Conservation (phyloP, 2,329 filamentous ascomycete species). For the Sporothrix schenckii region DNA sequence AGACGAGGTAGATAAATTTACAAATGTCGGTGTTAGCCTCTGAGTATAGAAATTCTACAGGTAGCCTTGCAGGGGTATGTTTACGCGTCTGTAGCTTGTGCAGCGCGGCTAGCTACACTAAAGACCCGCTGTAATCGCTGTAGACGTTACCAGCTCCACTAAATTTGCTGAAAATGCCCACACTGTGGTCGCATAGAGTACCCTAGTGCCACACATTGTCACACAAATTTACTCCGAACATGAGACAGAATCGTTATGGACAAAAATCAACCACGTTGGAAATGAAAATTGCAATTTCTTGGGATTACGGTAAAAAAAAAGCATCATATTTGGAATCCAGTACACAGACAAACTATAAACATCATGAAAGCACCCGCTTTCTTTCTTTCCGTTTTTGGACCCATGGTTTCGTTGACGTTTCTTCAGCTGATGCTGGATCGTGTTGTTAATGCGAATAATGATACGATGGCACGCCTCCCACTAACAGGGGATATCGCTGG, state of each 20-base stretch:
- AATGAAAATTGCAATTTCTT: conserved; percentile 13
- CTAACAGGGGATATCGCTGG: background rate
- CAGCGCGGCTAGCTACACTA: background rate
- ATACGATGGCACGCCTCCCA: conserved; percentile 14
- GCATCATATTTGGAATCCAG: conserved; percentile 29
- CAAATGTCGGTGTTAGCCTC: background rate
- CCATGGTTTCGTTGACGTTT: conserved; percentile 7
- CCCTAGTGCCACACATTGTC: background rate
- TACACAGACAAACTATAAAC: conserved; percentile 34
- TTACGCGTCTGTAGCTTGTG: background rate
- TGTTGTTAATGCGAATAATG: background rate
- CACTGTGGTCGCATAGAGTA: background rate
- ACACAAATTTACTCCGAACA: background rate
- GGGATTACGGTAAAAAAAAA: conserved; percentile 27
- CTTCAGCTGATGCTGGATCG: conserved; percentile 8
- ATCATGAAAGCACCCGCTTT: conserved; percentile 33
- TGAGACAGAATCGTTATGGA: background rate
- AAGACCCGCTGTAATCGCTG: background rate
- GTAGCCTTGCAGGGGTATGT: background rate
- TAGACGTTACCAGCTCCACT: background rate
- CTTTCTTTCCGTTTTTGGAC: conserved; percentile 30
- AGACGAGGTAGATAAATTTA: conserved; percentile 11
- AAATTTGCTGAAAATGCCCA: background rate
- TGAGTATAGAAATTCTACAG: background rate
- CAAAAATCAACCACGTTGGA: background rate